phyloP scores from a whole-genome alignment of 495 filamentous ascomycete genomes.

The Neurospora terricola region DNA sequence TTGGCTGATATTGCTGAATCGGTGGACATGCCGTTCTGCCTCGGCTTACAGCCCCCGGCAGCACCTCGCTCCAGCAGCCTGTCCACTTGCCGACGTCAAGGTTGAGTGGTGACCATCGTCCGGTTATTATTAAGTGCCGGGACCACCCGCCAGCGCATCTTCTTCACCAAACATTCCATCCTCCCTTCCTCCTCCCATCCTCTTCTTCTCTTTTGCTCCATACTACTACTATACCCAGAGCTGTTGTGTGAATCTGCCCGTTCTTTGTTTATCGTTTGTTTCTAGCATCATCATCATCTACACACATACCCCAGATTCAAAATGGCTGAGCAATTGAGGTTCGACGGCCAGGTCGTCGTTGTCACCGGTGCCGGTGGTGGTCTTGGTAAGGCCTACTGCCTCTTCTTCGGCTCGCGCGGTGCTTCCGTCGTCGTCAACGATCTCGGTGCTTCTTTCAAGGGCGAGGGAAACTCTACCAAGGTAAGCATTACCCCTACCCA shows the following conservation, averaged over 20 bases:
- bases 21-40: slow-evolving; percentile 8
- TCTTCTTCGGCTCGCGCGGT: slow-evolving; percentile 84
- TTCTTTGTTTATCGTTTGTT: background rate
- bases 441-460: slow-evolving; percentile 86
- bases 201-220: slow-evolving; percentile 2
- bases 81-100: slow-evolving; percentile 13
- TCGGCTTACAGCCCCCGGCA: slow-evolving; percentile 15
- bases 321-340: slow-evolving; percentile 75
- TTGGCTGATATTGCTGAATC: background rate
- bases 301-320: slow-evolving; percentile 20
- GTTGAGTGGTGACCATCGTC: background rate
- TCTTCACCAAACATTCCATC: background rate
- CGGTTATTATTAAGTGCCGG: slow-evolving; percentile 2
- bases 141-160: slow-evolving; percentile 4
- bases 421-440: slow-evolving; percentile 98
- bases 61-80: slow-evolving; percentile 3
- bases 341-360: slow-evolving; percentile 92
- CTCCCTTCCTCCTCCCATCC: background rate
- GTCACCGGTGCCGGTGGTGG: slow-evolving; percentile 96
- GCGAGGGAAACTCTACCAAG: slow-evolving; percentile 82
- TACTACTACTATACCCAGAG: background rate
- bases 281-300: slow-evolving; percentile 8
- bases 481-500: slow-evolving; percentile 32
- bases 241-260: background rate
- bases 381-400: slow-evolving; percentile 82